Evolutionary conservation across 73 alveolate species (phyloP).

Genomic region (Blepharisma stoltei): DNA sequence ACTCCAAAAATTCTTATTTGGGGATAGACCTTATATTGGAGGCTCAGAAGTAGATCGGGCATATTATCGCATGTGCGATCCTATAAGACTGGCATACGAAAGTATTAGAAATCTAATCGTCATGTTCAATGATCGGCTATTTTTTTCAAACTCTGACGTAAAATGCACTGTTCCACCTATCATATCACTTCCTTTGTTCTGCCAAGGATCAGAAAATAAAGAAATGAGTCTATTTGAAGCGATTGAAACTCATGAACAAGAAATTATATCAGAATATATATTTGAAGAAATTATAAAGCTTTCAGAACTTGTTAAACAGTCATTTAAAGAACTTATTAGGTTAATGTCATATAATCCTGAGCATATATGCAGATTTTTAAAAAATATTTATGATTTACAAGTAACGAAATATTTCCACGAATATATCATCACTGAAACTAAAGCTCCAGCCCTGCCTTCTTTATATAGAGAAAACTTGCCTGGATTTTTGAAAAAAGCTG

Average conservation of each 20-base stretch:
- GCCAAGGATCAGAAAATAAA: slow-evolving; percentile 6
- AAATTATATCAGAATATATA: slow-evolving; percentile 48
- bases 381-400: neutral
- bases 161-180: too few species aligned
- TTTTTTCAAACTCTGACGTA: too few species aligned
- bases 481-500: slow-evolving; percentile 40
- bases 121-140: too few species aligned
- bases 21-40: neutral
- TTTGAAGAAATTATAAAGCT: slow-evolving; percentile 36
- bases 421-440: neutral
- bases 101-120: neutral
- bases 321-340: neutral
- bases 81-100: neutral
- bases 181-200: too few species aligned
- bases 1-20: neutral
- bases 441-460: neutral
- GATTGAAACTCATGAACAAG: slow-evolving; percentile 47
- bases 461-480: neutral
- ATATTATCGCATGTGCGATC: neutral
- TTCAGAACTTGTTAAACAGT: neutral
- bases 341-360: neutral
- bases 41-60: neutral
- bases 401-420: slow-evolving; percentile 13
- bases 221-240: slow-evolving; percentile 11
- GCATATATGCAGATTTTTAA: neutral